These are phyloP conservation scores for Bretziella fagacearum DNA, from an alignment of 2,329 filamentous ascomycete genomes.

Conservation along the genomic window DNA sequence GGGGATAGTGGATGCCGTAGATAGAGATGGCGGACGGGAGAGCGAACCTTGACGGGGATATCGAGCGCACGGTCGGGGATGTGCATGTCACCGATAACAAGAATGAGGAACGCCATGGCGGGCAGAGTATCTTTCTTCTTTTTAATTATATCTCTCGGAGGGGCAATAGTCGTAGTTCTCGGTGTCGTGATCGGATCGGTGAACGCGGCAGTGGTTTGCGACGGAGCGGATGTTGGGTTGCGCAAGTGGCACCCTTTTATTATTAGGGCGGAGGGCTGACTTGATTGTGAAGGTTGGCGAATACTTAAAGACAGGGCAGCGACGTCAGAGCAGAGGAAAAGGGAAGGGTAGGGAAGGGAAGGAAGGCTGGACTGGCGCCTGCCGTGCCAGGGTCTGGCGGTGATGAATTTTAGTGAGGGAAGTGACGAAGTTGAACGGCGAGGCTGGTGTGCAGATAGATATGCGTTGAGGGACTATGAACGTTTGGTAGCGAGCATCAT, in stretches of 20 bases:
- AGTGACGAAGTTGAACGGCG: too few relatives aligned
- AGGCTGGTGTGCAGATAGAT: too few relatives aligned
- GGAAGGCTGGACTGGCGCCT: background rate
- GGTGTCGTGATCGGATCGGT: background rate
- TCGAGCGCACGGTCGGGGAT: conserved; percentile 85
- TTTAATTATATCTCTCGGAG: too few relatives aligned
- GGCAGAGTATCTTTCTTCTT: background rate
- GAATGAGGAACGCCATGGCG: conserved; percentile 66
- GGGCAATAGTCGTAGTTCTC: too few relatives aligned
- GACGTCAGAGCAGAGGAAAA: background rate
- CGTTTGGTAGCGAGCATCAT: too few relatives aligned
- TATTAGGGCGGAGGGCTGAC: too few relatives aligned
- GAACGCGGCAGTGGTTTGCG: too few relatives aligned
- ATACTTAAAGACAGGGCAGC: too few relatives aligned
- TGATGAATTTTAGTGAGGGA: background rate
- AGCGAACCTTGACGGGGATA: conserved; percentile 69
- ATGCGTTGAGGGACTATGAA: too few relatives aligned
- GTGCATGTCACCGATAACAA: conserved; percentile 85
- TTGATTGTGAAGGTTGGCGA: background rate
- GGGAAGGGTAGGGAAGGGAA: background rate
- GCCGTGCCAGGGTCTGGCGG: background rate
- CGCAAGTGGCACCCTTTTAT: too few relatives aligned
- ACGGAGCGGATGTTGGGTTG: too few relatives aligned
- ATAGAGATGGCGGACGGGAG: conserved; percentile 1
- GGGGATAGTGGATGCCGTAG: background rate